These are phyloP conservation scores for Colletotrichum sp. DNA, from an alignment of 2,329 filamentous ascomycete species.

Conservation along the genomic window DNA sequence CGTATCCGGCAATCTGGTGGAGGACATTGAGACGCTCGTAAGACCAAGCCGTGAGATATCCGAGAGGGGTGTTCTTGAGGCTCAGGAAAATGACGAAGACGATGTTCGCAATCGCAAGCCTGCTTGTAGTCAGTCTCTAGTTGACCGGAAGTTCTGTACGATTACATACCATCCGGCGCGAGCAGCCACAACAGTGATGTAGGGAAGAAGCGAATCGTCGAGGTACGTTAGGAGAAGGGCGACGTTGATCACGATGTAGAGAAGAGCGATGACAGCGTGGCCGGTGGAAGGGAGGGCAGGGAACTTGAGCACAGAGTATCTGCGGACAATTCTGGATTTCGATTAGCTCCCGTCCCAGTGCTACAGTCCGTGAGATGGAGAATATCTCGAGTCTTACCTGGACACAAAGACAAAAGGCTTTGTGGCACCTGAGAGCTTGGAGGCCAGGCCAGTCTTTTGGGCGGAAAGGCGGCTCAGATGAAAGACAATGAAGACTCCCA, in stretches of 20 bases:
- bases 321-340: slow-evolving; percentile 7
- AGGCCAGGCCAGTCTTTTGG: not conserved
- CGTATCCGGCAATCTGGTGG: slow-evolving; percentile 58
- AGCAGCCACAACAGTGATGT: slow-evolving; percentile 39
- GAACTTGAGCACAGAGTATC: slow-evolving; percentile 12
- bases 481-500: slow-evolving; percentile 8
- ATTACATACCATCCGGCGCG: slow-evolving; percentile 41
- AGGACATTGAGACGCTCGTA: slow-evolving; percentile 65
- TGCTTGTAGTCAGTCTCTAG: slow-evolving; percentile 20
- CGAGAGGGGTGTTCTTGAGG: slow-evolving; percentile 62
- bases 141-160: too few species aligned
- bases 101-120: slow-evolving; percentile 51
- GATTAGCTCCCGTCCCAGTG: not conserved
- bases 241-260: slow-evolving; percentile 39
- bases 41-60: slow-evolving; percentile 56
- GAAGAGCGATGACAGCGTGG: slow-evolving; percentile 31
- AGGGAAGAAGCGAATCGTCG: slow-evolving; percentile 32
- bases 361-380: not conserved
- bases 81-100: slow-evolving; percentile 58
- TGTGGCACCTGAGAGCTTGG: not conserved
- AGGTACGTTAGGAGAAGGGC: slow-evolving; percentile 36
- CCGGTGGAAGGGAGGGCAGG: slow-evolving; percentile 26
- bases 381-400: not conserved
- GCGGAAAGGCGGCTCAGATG: slow-evolving; percentile 17
- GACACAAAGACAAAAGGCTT: slow-evolving; percentile 14